phyloP scores from a whole-genome alignment of 257 asterid genomes.

The Forsythia suspensa region DNA sequence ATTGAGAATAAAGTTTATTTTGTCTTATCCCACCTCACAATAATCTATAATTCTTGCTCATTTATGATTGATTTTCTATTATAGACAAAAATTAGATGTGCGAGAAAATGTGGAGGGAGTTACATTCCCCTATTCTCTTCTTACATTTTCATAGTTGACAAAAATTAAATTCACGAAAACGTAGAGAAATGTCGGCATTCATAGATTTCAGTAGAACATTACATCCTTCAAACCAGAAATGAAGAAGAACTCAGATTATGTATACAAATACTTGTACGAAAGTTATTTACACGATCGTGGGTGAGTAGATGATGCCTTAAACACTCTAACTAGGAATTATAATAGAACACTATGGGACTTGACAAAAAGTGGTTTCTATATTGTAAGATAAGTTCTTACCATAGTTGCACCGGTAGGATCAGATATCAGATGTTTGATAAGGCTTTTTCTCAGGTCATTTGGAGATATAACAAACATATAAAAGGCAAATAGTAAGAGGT shows the following conservation, averaged over 20 bases:
- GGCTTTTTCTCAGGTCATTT: slow-evolving; percentile 83
- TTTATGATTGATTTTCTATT: too few relatives aligned
- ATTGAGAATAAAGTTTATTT: too few relatives aligned
- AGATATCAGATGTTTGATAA: slow-evolving; percentile 84
- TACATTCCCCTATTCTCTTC: too few relatives aligned
- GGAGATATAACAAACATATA: slow-evolving; percentile 96
- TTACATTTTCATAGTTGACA: too few relatives aligned
- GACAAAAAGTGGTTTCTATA: slow-evolving; percentile 26
- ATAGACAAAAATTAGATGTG: not conserved
- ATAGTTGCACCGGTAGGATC: slow-evolving; percentile 93
- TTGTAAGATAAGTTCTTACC: slow-evolving; percentile 76
- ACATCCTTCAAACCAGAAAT: not conserved
- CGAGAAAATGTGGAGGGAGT: not conserved
- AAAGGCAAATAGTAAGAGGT: slow-evolving; percentile 79
- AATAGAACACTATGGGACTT: not conserved
- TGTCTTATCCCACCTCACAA: not conserved
- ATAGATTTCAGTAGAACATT: not conserved
- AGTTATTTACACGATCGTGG: not conserved
- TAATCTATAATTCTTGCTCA: not conserved
- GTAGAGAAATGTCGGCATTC: not conserved
- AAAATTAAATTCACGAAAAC: too few relatives aligned
- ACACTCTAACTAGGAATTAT: not conserved
- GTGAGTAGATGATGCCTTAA: not conserved
- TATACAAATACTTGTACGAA: not conserved
- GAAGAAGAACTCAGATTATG: not conserved